These are phyloP conservation scores for Calonectria hongkongensis DNA, from an alignment of 2,329 filamentous ascomycete genomes.

Conservation along the genomic window DNA sequence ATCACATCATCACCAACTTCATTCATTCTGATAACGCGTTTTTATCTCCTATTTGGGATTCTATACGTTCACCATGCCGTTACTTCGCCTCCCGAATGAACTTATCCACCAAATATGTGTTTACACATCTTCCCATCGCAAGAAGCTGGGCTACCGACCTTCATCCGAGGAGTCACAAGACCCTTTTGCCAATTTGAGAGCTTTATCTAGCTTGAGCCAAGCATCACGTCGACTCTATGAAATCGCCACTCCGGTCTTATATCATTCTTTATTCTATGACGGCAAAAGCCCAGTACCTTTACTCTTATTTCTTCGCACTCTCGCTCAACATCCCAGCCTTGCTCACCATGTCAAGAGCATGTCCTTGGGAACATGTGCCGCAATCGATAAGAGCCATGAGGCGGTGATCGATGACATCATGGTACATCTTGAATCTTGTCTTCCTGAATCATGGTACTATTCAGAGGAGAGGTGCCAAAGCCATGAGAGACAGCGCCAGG, in stretches of 20 bases:
- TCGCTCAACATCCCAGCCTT: background rate
- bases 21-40: background rate
- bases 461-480: background rate
- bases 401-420: background rate
- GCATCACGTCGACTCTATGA: background rate
- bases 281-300: background rate
- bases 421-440: background rate
- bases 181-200: background rate
- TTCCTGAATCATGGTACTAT: background rate
- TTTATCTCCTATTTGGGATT: background rate
- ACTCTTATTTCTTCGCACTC: background rate
- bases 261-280: background rate
- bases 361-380: background rate
- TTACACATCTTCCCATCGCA: background rate
- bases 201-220: conserved; percentile 4
- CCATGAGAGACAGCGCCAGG: background rate
- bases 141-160: background rate
- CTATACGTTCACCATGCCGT: background rate
- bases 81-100: background rate
- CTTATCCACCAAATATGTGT: background rate
- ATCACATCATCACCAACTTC: background rate
- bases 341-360: background rate
- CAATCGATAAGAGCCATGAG: background rate
- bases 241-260: background rate
- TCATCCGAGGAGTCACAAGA: background rate